Base-by-base conservation (phyloP, 140 eudicot species). In the Flaveria floridana region DNA sequence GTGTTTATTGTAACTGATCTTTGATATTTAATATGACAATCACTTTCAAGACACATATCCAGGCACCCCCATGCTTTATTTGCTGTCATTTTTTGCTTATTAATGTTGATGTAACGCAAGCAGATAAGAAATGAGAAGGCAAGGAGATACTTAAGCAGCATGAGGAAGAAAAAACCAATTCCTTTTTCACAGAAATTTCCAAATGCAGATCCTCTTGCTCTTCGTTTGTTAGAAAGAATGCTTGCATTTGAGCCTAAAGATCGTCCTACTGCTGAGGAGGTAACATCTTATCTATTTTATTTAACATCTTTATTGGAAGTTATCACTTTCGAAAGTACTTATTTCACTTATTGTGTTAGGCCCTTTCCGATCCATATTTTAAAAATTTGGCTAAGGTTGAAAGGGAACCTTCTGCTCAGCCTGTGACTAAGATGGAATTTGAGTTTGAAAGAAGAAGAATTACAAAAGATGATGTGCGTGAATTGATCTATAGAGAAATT, bases 51-150 rank as follows among this genome's bases (percentile, higher is more conserved):
- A 4, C 53, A n/a, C 50, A 10, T 4, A 61, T 74, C 47, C 71
- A 25, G 15, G 3, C 12, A 12, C 30, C 19, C n/a, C 13, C 11
- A 41, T 12, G 6, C 4, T 18, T n/a, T 20, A 42, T 16, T 76
- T 66, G 1, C 13, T 28, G 26, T 14, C 56, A 5, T 56, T 15
- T 28, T 47, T 21, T 51, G 78, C 23, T 2, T 72, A 63, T 63
- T 71, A 52, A 69, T 34, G 37, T 39, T 66, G 25, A 74, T 67
- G 4, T 71, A 44, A 48, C 16, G 26, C 72, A 59, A 76, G 18
- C 87, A 92, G 98, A 92, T 92, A 78, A 79, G 93, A 76, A 92
- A 92, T 63, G 98, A 89, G 83, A 92, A 92, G 79, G 98, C 98
- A 10, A 79, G 98, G 75, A 85, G 98, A 80, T 92, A 92, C 84